Percentiles rank a stretch among this genome's conserved stretches.
These are phyloP conservation scores for Lactifluus volemus DNA, from an alignment of 768 basidiomycete species.

Conservation along the genomic window DNA sequence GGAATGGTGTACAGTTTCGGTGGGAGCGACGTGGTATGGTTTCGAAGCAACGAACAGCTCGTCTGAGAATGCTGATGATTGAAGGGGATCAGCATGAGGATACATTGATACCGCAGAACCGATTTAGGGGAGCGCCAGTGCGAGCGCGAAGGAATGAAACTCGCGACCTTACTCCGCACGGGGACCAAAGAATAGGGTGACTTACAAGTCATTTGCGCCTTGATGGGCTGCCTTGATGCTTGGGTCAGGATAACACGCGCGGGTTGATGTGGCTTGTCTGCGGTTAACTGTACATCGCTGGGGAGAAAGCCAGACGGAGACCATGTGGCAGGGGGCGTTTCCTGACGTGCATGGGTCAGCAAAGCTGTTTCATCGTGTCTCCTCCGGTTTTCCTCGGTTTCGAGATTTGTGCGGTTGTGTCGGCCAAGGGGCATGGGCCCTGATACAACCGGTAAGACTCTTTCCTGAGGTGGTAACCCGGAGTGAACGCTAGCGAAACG, in stretches of 20 bases:
- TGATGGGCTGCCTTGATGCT: background rate
- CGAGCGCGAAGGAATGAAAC: background rate
- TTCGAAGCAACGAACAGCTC: background rate
- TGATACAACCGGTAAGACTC: conserved; percentile 20
- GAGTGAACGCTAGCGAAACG: conserved; percentile 21
- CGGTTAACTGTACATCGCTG: background rate
- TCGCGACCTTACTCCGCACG: background rate
- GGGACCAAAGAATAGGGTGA: background rate
- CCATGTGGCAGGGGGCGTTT: background rate
- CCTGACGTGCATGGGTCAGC: background rate
- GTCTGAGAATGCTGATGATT: conserved; percentile 1
- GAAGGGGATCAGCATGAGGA: background rate
- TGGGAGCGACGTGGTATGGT: background rate
- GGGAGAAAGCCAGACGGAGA: background rate
- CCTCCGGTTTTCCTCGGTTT: background rate
- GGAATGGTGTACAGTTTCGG: background rate
- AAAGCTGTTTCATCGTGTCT: background rate
- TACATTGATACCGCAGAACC: background rate
- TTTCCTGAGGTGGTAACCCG: conserved; percentile 7
- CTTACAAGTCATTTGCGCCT: conserved; percentile 2
- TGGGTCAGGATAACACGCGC: background rate
- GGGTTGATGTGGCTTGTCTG: background rate
- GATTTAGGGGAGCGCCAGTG: background rate
- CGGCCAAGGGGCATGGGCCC: conserved; percentile 23
- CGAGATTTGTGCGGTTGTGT: background rate